Conservation (phyloP, 768 basidiomycete species). For the Termitomyces sp. region DNA sequence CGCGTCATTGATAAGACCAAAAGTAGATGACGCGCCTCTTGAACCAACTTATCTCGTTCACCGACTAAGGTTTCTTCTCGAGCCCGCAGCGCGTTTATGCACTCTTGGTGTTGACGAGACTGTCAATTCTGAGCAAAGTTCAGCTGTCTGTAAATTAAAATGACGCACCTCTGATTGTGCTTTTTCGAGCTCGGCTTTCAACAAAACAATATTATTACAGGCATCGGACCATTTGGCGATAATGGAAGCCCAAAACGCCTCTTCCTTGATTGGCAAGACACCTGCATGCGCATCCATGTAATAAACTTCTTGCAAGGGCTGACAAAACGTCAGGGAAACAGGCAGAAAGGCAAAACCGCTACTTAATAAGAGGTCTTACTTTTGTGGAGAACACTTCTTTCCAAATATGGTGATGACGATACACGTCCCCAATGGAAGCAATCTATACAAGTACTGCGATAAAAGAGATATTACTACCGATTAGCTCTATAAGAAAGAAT, state of each 20-base stretch:
- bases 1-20: not conserved
- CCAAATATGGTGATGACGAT: not conserved
- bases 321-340: not conserved
- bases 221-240: conserved; percentile 37
- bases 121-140: not conserved
- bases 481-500: conserved; percentile 13
- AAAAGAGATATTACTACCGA: conserved; percentile 13
- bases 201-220: conserved; percentile 27
- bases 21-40: conserved; percentile 24
- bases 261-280: conserved; percentile 25
- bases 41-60: conserved; percentile 11
- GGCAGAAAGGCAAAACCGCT: not conserved
- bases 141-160: not conserved
- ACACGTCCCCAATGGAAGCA: not conserved
- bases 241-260: conserved; percentile 30
- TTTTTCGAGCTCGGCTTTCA: conserved; percentile 31
- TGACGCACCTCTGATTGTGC: conserved; percentile 14
- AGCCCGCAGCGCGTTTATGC: not conserved
- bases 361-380: no score
- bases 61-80: conserved; percentile 2
- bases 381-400: no score
- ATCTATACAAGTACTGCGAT: not conserved
- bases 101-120: not conserved
- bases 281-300: not conserved
- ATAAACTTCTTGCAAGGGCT: not conserved